phyloP scores from a whole-genome alignment of 1,284 basidiomycete species.

The Abortiporus biennis region DNA sequence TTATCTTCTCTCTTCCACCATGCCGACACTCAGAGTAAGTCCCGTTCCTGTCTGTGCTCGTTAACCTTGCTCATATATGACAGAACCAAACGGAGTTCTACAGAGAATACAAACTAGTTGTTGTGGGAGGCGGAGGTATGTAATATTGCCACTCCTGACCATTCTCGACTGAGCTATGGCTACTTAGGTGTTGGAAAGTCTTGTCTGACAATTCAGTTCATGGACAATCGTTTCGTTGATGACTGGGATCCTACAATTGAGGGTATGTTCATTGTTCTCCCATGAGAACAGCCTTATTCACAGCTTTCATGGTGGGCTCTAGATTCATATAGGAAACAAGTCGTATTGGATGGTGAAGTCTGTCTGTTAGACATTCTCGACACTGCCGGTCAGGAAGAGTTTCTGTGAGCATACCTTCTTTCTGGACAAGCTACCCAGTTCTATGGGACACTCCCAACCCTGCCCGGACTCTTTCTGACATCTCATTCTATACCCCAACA shows the following conservation, averaged over 20 bases:
- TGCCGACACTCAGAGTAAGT: too few relatives aligned
- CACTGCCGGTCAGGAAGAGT: conserved; percentile 99
- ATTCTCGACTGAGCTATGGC: background rate
- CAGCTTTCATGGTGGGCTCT: background rate
- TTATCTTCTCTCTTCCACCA: too few relatives aligned
- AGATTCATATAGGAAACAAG: conserved; percentile 96
- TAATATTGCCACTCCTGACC: conserved; percentile 15
- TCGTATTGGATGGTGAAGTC: conserved; percentile 96
- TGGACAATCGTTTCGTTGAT: conserved; percentile 95
- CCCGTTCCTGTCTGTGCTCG: too few relatives aligned
- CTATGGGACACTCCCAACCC: background rate
- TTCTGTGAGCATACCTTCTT: conserved; percentile 61
- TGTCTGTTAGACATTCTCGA: conserved; percentile 96
- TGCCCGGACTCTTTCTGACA: background rate
- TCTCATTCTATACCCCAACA: conserved; percentile 24
- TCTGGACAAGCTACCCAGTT: background rate
- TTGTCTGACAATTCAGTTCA: conserved; percentile 96
- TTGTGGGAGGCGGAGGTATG: conserved; percentile 95
- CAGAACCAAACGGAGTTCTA: conserved; percentile 79
- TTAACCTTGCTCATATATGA: background rate
- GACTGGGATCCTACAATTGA: conserved; percentile 99
- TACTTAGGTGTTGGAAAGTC: conserved; percentile 91
- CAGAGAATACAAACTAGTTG: conserved; percentile 94
- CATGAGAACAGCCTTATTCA: background rate
- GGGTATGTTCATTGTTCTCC: conserved; percentile 38